Evolutionary conservation across 1,284 basidiomycete species (phyloP).

Genomic region (Trichosporon sp.): DNA sequence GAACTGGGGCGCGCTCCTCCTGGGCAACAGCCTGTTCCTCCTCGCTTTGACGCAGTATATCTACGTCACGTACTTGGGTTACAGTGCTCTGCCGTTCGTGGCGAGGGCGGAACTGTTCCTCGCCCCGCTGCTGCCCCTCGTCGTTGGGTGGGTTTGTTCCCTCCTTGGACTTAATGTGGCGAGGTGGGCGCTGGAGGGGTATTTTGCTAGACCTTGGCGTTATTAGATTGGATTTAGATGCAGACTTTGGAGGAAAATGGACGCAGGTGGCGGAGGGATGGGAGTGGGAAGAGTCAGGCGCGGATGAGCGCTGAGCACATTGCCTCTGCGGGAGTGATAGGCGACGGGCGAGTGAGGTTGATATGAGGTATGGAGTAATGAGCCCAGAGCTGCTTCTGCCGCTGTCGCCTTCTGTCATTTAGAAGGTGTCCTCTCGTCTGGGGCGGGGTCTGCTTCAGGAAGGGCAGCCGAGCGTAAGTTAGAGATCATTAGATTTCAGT

Average conservation of each 20-base stretch:
- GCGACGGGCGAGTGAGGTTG: too few species aligned
- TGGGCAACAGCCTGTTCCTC: constrained; percentile 89
- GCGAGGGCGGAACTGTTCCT: constrained; percentile 78
- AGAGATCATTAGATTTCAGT: too few species aligned
- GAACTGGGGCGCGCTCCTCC: constrained; percentile 84
- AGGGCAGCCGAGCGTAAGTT: too few species aligned
- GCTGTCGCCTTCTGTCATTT: too few species aligned
- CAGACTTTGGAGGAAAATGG: not conserved
- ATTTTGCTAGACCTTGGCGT: constrained; percentile 58
- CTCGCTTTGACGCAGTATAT: constrained; percentile 78
- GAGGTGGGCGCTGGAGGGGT: constrained; percentile 64
- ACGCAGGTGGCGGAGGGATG: too few species aligned
- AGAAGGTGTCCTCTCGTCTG: too few species aligned
- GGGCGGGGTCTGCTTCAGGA: too few species aligned
- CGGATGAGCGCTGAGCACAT: too few species aligned
- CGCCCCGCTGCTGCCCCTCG: constrained; percentile 74
- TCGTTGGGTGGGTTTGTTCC: constrained; percentile 75
- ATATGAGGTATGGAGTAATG: too few species aligned
- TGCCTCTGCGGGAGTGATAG: too few species aligned
- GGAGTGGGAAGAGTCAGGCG: too few species aligned
- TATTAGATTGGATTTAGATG: not conserved
- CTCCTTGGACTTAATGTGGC: constrained; percentile 85
- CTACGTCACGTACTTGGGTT: constrained; percentile 82
- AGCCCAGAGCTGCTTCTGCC: too few species aligned
- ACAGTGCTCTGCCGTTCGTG: constrained; percentile 82